These are phyloP conservation scores for Candida sp. DNA, from an alignment of 1,139 yeast species.

Conservation along the genomic window DNA sequence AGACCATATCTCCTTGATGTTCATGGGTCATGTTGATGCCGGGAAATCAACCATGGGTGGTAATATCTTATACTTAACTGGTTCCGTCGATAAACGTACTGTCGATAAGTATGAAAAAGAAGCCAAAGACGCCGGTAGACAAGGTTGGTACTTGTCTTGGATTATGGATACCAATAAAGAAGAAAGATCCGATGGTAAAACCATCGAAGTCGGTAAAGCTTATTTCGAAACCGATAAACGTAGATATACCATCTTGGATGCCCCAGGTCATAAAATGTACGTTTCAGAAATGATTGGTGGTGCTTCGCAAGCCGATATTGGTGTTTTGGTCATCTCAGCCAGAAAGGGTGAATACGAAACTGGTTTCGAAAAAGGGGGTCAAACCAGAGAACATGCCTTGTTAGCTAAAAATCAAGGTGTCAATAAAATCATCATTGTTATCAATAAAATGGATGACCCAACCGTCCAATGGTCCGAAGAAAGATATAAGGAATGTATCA, in stretches of 20 bases:
- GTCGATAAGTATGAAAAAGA: conserved; percentile 97
- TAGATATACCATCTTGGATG: conserved; percentile 96
- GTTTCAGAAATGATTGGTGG: conserved; percentile 99
- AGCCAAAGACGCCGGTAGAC: conserved; percentile 99
- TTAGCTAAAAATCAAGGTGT: conserved; percentile 99
- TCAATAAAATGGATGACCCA: conserved; percentile 98
- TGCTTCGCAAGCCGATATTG: conserved; percentile 99
- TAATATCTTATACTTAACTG: conserved; percentile 85
- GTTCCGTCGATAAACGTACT: conserved; percentile 98
- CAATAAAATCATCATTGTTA: conserved; percentile 86
- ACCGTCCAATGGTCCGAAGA: conserved; percentile 96
- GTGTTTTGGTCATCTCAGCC: conserved; percentile 93
- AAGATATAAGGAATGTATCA: conserved; percentile 93
- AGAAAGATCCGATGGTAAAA: conserved; percentile 98
- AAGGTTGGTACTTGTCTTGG: conserved; percentile 99
- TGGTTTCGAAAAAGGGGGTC: conserved; percentile 99
- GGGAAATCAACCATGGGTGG: conserved; percentile 99
- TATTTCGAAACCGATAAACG: conserved; percentile 97
- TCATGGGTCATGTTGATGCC: conserved; percentile 99
- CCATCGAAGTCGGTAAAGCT: conserved; percentile 98
- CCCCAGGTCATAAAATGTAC: conserved; percentile 99
- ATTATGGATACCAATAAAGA: conserved; percentile 99
- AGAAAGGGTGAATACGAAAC: conserved; percentile 99
- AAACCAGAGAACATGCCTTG: conserved; percentile 97
- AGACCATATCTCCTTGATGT: conserved; percentile 93